These are phyloP conservation scores for Ulmus americana DNA, from an alignment of 331 rosid genomes.

Conservation along the genomic window DNA sequence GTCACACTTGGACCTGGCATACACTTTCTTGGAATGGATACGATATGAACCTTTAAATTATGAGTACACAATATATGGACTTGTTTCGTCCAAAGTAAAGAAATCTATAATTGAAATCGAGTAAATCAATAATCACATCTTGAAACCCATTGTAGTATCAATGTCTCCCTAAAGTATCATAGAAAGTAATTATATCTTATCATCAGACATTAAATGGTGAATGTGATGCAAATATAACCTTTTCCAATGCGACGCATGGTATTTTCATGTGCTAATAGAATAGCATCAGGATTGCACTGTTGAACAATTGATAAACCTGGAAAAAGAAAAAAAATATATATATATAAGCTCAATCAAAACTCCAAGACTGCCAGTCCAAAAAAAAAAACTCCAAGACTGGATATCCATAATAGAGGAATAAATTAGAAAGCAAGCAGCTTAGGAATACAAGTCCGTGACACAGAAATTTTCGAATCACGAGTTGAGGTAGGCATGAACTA, in stretches of 20 bases:
- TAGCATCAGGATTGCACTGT: conserved; percentile 72
- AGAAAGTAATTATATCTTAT: not conserved
- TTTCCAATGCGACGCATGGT: conserved; percentile 60
- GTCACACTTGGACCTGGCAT: not conserved
- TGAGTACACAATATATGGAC: not conserved
- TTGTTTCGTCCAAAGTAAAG: not conserved
- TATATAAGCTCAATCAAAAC: not conserved
- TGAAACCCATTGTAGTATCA: not conserved
- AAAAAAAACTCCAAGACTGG: not conserved
- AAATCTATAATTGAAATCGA: not conserved
- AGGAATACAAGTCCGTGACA: too few relatives aligned
- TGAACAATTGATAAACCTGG: conserved; percentile 79
- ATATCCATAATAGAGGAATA: not conserved
- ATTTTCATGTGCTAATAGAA: conserved; percentile 67
- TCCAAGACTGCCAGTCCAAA: not conserved
- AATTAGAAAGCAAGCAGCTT: too few relatives aligned
- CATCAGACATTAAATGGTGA: conserved; percentile 7
- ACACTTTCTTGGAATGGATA: not conserved
- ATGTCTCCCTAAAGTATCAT: not conserved
- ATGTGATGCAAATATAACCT: conserved; percentile 36
- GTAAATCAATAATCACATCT: not conserved
- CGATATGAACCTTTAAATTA: not conserved
- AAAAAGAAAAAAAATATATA: conserved; percentile 9
- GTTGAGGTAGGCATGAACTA: too few relatives aligned
- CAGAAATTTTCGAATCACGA: too few relatives aligned